Evolutionary conservation across 768 basidiomycete species (phyloP).

Genomic region (Russula vinacea): DNA sequence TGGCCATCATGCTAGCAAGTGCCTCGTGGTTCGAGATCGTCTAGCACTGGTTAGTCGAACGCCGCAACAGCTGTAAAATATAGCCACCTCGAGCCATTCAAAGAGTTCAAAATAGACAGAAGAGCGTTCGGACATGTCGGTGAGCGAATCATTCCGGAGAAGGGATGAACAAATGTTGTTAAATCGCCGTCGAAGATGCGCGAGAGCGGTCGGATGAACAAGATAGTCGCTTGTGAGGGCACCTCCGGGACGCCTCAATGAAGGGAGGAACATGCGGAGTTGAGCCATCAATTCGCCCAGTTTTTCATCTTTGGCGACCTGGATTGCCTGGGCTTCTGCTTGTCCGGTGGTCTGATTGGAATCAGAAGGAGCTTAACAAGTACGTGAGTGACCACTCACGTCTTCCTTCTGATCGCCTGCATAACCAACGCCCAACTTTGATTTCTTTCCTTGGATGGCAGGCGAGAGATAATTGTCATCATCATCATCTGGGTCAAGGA

Average conservation of each 20-base stretch:
- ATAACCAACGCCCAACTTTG: slow-evolving; percentile 82
- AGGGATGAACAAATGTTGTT: slow-evolving; percentile 84
- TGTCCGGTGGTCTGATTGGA: slow-evolving; percentile 68
- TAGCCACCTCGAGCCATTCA: slow-evolving; percentile 82
- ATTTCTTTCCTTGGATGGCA: slow-evolving; percentile 54
- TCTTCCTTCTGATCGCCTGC: slow-evolving; percentile 82
- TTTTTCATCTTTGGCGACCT: slow-evolving; percentile 68
- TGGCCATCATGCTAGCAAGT: slow-evolving; percentile 92
- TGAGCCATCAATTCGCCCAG: slow-evolving; percentile 64
- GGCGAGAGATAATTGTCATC: slow-evolving; percentile 49
- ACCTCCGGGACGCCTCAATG: slow-evolving; percentile 69
- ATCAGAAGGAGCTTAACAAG: slow-evolving; percentile 11
- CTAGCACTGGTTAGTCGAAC: slow-evolving; percentile 41
- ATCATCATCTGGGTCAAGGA: slow-evolving; percentile 49
- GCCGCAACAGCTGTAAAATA: neutral
- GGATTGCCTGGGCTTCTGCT: slow-evolving; percentile 68
- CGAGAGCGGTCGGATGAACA: slow-evolving; percentile 87
- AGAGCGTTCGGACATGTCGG: slow-evolving; percentile 89
- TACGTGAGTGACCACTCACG: slow-evolving; percentile 47
- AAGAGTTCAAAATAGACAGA: slow-evolving; percentile 85
- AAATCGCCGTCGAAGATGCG: slow-evolving; percentile 88
- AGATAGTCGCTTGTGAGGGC: slow-evolving; percentile 84
- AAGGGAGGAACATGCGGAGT: slow-evolving; percentile 83
- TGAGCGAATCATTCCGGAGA: slow-evolving; percentile 85
- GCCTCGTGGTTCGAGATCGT: slow-evolving; percentile 92